phyloP scores from a whole-genome alignment of 73 alveolate species.

The Paramecium octaurelia region DNA sequence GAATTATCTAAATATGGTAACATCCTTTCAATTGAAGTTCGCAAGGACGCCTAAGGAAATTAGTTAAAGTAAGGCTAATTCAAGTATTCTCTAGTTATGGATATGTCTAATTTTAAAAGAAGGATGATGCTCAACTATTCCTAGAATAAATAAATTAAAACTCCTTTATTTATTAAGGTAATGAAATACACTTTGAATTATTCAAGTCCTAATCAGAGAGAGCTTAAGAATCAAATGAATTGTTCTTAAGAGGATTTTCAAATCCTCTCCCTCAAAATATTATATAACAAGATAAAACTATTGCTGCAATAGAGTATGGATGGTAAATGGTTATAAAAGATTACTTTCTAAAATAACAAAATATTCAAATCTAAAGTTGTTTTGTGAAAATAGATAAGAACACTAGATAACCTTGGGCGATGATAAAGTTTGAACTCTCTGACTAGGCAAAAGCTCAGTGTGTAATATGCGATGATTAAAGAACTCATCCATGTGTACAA shows the following conservation, averaged over 20 bases:
- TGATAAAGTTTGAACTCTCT: not conserved
- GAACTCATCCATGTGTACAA: constrained; percentile 35
- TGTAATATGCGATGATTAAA: not conserved
- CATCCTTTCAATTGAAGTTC: not conserved
- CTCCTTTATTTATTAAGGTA: not conserved
- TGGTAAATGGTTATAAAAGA: constrained; percentile 12
- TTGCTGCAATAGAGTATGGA: not conserved
- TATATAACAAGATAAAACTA: not conserved
- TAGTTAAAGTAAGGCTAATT: not conserved
- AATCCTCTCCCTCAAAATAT: not conserved
- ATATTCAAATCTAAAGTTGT: not conserved
- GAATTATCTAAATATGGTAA: constrained; percentile 24
- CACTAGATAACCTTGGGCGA: constrained; percentile 41
- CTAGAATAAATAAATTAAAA: not conserved
- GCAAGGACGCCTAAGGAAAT: not conserved
- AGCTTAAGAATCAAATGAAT: not conserved
- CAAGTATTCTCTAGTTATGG: not conserved
- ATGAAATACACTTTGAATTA: not conserved
- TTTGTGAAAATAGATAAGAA: not conserved
- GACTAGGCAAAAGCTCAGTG: not conserved
- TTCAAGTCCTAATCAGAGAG: not conserved
- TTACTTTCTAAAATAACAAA: not conserved
- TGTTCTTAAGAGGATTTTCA: constrained; percentile 30
- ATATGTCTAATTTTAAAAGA: constrained; percentile 12
- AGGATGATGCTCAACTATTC: not conserved